A percentile compares a stretch with the other conserved stretches of the same genome.
These are phyloP conservation scores for Cladosporium sp. DNA, from an alignment of 2,329 filamentous ascomycete genomes.

Conservation along the genomic window DNA sequence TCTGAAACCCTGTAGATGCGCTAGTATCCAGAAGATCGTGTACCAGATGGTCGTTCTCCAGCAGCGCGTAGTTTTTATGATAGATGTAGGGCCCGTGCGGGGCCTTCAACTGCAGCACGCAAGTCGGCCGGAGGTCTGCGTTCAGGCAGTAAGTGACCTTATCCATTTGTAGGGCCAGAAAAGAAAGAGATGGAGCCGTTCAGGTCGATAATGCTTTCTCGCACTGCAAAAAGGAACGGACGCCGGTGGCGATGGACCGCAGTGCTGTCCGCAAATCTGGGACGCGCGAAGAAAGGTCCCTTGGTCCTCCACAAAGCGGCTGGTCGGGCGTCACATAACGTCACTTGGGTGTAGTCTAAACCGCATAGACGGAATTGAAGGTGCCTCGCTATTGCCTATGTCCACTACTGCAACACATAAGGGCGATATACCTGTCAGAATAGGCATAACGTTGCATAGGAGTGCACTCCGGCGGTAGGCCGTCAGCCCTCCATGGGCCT, in stretches of 20 bases:
- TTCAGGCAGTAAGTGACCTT: conserved; percentile 16
- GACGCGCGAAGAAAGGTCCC: not conserved
- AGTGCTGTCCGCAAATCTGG: not conserved
- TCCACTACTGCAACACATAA: too few relatives aligned
- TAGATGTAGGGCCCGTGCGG: not conserved
- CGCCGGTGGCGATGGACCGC: not conserved
- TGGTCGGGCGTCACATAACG: too few relatives aligned
- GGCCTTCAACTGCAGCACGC: conserved; percentile 19
- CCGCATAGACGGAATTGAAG: too few relatives aligned
- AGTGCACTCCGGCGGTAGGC: too few relatives aligned
- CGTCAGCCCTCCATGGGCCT: too few relatives aligned
- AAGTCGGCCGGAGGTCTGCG: conserved; percentile 24
- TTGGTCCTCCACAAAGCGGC: too few relatives aligned
- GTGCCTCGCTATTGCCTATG: too few relatives aligned
- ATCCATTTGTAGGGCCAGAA: not conserved
- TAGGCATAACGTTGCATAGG: too few relatives aligned
- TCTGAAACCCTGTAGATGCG: not conserved
- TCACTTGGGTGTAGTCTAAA: too few relatives aligned
- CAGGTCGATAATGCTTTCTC: too few relatives aligned
- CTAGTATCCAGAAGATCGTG: not conserved
- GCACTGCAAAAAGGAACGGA: too few relatives aligned
- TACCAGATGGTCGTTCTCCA: not conserved
- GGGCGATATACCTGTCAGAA: too few relatives aligned
- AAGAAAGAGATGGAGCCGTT: not conserved
- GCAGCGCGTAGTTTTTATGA: not conserved